Conservation (phyloP, 169 alveolate species). For the Perkinsus chesapeaki region DNA sequence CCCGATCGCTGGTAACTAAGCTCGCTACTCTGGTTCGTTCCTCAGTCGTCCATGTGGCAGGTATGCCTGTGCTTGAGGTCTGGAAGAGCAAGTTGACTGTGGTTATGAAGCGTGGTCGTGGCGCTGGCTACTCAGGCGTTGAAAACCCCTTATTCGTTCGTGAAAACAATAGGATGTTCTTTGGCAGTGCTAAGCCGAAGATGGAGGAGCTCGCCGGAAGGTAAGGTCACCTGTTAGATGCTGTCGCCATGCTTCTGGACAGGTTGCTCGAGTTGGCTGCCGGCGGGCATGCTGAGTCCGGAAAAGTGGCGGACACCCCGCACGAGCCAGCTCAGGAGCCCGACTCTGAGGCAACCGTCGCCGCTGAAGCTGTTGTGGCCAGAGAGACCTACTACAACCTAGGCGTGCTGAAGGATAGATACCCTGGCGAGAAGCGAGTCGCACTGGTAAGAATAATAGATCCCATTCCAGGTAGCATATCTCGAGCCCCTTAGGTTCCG, state of each 20-base stretch:
- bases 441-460: background rate
- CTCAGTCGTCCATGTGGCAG: constrained; percentile 54
- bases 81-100: constrained; percentile 67
- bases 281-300: background rate
- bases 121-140: constrained; percentile 70
- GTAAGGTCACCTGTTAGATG: background rate
- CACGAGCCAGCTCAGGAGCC: background rate
- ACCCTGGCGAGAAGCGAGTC: background rate
- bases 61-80: constrained; percentile 79
- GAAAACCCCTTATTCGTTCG: constrained; percentile 71
- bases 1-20: constrained; percentile 16
- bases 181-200: constrained; percentile 56
- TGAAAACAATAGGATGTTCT: constrained; percentile 56
- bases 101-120: constrained; percentile 66
- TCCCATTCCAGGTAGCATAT: background rate
- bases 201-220: constrained; percentile 7
- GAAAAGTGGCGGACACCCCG: background rate
- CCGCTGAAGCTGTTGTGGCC: background rate
- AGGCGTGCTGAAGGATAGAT: background rate
- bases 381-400: background rate
- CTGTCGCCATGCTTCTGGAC: background rate
- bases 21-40: constrained; percentile 4
- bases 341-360: background rate
- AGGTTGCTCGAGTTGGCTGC: background rate
- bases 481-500: background rate